Base-by-base conservation (phyloP, 2,329 filamentous ascomycete genomes). In the Rhinocladiella similis region DNA sequence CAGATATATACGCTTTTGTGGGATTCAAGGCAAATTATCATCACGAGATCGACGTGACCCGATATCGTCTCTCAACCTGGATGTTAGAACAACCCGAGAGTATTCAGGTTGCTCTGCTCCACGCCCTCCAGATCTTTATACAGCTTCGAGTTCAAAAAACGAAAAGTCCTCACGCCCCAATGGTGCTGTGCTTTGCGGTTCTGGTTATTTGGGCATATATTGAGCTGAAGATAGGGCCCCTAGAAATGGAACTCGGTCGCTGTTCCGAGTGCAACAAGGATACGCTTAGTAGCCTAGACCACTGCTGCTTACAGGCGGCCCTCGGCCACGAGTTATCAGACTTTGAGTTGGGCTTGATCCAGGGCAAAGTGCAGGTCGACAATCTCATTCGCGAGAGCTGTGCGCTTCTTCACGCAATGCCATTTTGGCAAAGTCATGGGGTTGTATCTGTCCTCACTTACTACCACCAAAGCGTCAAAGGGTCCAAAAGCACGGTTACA, bases 301-400 rank as follows among this genome's bases (percentile, higher is more conserved):
- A 47, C 43, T 47, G 43, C 20, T 47, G 43, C 20, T 47, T 47
- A 20, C 19, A 47, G n/a, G 16, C 12, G 9, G 22, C n/a, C 43
- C 19, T 47, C 25, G 10, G 12, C 9, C 43, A 19, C 43, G 43
- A 47, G 43, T 20, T 47, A 22, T 47, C 43, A 22, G 43, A 25
- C 43, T 47, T 47, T 22, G 43, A 47, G 43, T 47, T 47, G 43
- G 43, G n/a, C 43, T 47, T 47, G 43, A 47, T 47, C 19, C n/a
- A 22, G 22, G 43, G 43, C 7, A 14, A 16, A 12, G 43, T 47
- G 19, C 43, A 16, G 16, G 43, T 47, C 10, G 43, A 19, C 20
- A 16, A 20, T 19, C 43, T 47, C n/a, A 7, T 47, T 25, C 19
- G 43, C 22, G 19, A 47, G n/a, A 25, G 43, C 19, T 47, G 10